Percentiles rank a stretch among this genome's conserved stretches.
phyloP scores from a whole-genome alignment of 2,329 filamentous ascomycete genomes.

The Ophiostoma populinum region DNA sequence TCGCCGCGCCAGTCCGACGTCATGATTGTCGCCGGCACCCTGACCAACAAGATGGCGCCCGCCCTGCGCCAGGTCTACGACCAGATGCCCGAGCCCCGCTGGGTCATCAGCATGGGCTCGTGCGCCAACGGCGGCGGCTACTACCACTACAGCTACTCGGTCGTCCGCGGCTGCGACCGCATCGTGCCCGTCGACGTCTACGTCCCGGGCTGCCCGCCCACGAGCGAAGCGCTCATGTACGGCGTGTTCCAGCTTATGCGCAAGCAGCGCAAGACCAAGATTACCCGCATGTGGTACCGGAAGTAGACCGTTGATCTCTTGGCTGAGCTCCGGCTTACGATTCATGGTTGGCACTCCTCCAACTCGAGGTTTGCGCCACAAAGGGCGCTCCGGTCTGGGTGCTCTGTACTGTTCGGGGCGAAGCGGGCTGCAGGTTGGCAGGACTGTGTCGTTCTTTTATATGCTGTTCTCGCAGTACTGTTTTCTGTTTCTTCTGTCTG shows the following conservation, averaged over 20 bases:
- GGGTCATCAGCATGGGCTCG: slow-evolving; percentile 58
- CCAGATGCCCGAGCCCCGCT: slow-evolving; percentile 84
- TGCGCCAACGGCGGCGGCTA: slow-evolving; percentile 59
- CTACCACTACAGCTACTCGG: slow-evolving; percentile 56
- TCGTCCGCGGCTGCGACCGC: slow-evolving; percentile 46
- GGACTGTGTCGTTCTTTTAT: no score
- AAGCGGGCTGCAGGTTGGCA: no score
- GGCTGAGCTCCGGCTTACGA: no score
- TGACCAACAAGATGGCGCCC: slow-evolving; percentile 94
- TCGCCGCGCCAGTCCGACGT: slow-evolving; percentile 78
- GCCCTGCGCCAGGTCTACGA: slow-evolving; percentile 84
- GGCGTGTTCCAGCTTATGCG: slow-evolving; percentile 51
- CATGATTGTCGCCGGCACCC: slow-evolving; percentile 84
- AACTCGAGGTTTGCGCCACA: no score
- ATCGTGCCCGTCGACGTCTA: slow-evolving; percentile 53
- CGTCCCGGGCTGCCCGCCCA: slow-evolving; percentile 43
- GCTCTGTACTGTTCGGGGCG: not conserved
- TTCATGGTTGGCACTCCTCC: no score
- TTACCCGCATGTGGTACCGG: slow-evolving; percentile 32
- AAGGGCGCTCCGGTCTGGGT: no score
- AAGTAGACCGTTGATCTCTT: slow-evolving; percentile 19
- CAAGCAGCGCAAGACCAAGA: slow-evolving; percentile 41
- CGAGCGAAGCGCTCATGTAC: slow-evolving; percentile 30
- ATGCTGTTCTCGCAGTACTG: no score
- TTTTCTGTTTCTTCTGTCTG: no score